Base-by-base conservation (phyloP, 2,329 filamentous ascomycete species). In the Cladophialophora chaetospira region DNA sequence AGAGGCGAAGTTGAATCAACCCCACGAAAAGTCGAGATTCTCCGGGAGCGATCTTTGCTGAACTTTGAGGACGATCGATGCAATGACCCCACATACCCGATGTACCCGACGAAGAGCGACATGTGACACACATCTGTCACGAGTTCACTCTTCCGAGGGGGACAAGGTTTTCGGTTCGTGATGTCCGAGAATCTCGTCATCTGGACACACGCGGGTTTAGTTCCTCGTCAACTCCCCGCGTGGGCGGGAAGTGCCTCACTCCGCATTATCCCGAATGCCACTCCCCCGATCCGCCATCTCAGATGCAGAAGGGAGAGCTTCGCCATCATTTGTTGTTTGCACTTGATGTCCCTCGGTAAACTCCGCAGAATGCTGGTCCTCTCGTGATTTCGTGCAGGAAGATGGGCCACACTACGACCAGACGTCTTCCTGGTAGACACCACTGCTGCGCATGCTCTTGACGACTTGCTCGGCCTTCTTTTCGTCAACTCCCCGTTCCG, bases 401-500 rank as follows among this genome's bases (percentile, higher is more conserved):
- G 13, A 29, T 5, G n/a, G 47, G 42, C 9, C 28, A 28, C 23
- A 50, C 72, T 71, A 86, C 71, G 83, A 86, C 84, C 84, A 87
- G 6, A 87, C 84, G 71, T 87, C 84, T 70, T 87, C 94, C 82
- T 99, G 95, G 80, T 99, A 99, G 74, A 94, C 90, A 75, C 96
- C 97, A 64, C 88, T 86, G 65, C 89, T 87, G 70, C 94, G 87
- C 93, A 99, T 97, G 67, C 87, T 87, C 84, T 97, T 99, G 60
- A 99, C 91, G 68, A 97, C 87, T 70, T 97, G 93, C 76, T 99
- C 94, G 11, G 85, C 94, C 82, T 96, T 96, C 63, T 87, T 80
- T 68, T 93, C 88, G 1, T 90, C 81, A 57, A 97, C 82, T 48
- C 88, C 88, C 52, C 94, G 84, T 73, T 96, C 83, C 71, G 92